phyloP scores from a whole-genome alignment of 176 grass and related monocot genomes.

The Tuctoria greenei region DNA sequence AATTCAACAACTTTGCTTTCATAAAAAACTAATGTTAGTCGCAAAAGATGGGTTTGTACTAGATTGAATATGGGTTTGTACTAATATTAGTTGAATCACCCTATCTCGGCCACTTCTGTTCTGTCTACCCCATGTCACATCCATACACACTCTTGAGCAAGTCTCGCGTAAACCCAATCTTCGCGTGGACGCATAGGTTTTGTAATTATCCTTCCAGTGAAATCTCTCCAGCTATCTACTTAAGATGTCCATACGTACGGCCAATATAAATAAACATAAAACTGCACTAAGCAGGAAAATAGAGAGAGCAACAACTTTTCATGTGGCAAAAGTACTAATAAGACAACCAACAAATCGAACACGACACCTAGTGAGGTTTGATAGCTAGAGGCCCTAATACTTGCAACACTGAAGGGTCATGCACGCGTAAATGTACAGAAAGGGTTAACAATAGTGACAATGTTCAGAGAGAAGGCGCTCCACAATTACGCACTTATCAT shows the following conservation, averaged over 20 bases:
- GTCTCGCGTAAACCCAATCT: neutral
- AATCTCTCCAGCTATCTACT: neutral
- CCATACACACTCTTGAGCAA: neutral
- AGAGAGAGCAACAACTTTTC: slow-evolving; percentile 47
- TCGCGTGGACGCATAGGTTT: neutral
- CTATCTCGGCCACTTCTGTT: neutral
- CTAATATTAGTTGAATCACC: neutral
- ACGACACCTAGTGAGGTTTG: neutral
- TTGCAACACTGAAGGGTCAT: slow-evolving; percentile 25
- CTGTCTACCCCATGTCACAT: neutral
- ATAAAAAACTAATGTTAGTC: neutral
- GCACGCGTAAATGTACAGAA: slow-evolving; percentile 43
- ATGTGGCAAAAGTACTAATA: slow-evolving; percentile 22
- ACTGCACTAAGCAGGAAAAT: neutral
- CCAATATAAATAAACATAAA: neutral
- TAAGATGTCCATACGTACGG: neutral
- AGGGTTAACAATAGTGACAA: slow-evolving; percentile 20
- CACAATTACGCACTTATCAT: slow-evolving; percentile 65
- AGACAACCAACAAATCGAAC: slow-evolving; percentile 5
- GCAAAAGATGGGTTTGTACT: too few species aligned
- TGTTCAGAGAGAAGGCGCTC: neutral
- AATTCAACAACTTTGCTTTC: too few species aligned
- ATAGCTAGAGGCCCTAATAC: slow-evolving; percentile 34
- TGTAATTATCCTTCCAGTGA: neutral
- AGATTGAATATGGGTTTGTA: too few species aligned